A percentile compares a stretch with the other conserved stretches of the same genome.
These are phyloP conservation scores for Circinella minor DNA, from an alignment of 371 early-diverging fungal species.

Conservation along the genomic window DNA sequence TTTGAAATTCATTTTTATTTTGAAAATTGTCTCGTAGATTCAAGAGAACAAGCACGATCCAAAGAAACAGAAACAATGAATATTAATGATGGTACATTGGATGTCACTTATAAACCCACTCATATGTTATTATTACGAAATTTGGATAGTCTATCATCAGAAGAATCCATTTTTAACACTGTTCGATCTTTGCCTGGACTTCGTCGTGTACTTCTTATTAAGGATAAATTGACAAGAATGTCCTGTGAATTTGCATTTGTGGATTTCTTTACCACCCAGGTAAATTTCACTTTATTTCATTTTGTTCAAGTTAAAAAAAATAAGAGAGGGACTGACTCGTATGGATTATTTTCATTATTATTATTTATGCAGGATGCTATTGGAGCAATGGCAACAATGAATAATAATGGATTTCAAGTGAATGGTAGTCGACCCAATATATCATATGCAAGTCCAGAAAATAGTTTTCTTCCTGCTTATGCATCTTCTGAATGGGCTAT, in stretches of 20 bases:
- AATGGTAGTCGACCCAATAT: constrained; percentile 41
- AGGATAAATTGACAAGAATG: constrained; percentile 58
- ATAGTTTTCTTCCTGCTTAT: constrained; percentile 60
- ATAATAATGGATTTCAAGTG: constrained; percentile 32
- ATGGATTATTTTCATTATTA: not conserved
- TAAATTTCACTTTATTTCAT: constrained; percentile 18
- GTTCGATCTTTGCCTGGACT: constrained; percentile 33
- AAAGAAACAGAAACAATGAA: constrained; percentile 38
- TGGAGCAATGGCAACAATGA: constrained; percentile 30
- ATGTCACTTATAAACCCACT: constrained; percentile 44
- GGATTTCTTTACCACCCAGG: constrained; percentile 46
- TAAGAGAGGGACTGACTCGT: no score
- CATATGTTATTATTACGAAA: constrained; percentile 52
- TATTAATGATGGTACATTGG: constrained; percentile 59
- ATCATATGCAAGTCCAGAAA: constrained; percentile 46
- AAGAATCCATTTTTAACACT: constrained; percentile 50
- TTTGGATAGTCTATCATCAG: constrained; percentile 58
- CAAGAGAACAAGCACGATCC: constrained; percentile 34
- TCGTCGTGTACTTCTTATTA: constrained; percentile 46
- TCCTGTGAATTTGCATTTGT: constrained; percentile 65
- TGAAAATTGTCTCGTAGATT: constrained; percentile 13
- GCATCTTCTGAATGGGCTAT: constrained; percentile 52
- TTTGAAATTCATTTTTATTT: not conserved
- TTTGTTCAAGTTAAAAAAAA: not conserved
- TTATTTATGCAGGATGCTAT: constrained; percentile 29